These are phyloP conservation scores for Xylaria acuta DNA, from an alignment of 495 filamentous ascomycete genomes.

Conservation along the genomic window DNA sequence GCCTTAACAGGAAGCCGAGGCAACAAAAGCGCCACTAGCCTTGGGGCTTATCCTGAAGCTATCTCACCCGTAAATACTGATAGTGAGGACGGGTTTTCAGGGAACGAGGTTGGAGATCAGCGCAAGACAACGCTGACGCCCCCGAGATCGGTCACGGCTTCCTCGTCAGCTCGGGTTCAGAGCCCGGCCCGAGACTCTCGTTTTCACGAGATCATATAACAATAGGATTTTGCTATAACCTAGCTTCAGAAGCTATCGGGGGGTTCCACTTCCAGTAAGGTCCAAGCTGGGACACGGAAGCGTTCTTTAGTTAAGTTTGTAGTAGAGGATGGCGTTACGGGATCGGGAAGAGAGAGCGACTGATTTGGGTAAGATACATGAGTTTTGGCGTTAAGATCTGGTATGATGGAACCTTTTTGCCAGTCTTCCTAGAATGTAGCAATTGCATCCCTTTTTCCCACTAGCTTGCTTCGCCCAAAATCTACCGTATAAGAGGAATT, in stretches of 20 bases:
- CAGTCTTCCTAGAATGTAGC: not conserved
- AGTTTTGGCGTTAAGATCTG: not conserved
- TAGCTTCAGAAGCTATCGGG: not conserved
- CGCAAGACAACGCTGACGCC: slow-evolving; percentile 30
- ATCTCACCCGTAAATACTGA: slow-evolving; percentile 17
- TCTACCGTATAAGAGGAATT: not conserved
- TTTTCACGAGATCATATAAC: slow-evolving; percentile 46
- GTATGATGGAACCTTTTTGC: not conserved
- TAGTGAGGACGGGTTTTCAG: slow-evolving; percentile 30
- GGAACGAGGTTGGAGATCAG: slow-evolving; percentile 33
- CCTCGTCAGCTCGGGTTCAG: slow-evolving; percentile 33
- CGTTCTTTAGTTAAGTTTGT: not conserved
- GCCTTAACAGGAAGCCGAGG: slow-evolving; percentile 47
- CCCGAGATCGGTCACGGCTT: slow-evolving; percentile 31
- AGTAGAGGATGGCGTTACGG: not conserved
- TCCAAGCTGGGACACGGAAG: not conserved
- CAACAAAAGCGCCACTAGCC: slow-evolving; percentile 40
- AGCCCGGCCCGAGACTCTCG: slow-evolving; percentile 53
- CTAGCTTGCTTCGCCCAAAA: not conserved
- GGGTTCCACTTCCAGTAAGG: not conserved
- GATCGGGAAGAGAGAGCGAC: not conserved
- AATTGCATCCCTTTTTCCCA: not conserved
- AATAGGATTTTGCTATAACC: not conserved
- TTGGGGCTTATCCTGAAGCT: slow-evolving; percentile 24
- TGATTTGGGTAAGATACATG: not conserved